A percentile compares a stretch with the other conserved stretches of the same genome.
Evolutionary conservation across 768 basidiomycete genomes (phyloP).

Genomic region (Rhodotorula taiwanensis): DNA sequence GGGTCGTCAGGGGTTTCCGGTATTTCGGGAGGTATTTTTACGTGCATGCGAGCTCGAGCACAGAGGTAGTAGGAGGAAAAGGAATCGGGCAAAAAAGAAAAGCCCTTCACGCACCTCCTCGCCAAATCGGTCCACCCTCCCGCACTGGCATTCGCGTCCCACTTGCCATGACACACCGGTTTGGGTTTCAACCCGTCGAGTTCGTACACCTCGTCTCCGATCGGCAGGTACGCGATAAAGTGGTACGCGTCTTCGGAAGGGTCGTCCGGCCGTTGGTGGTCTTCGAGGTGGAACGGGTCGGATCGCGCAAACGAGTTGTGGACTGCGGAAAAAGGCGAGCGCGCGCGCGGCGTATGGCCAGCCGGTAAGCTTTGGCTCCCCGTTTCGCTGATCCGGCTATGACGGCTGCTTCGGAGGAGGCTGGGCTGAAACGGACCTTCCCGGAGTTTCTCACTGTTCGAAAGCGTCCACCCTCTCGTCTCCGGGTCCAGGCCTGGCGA

Average conservation of each 20-base stretch:
- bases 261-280: constrained; percentile 52
- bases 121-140: constrained; percentile 73
- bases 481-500: constrained; percentile 79
- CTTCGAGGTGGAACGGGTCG: constrained; percentile 76
- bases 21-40: too few relatives aligned
- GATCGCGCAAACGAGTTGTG: constrained; percentile 93
- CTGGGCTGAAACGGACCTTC: constrained; percentile 44
- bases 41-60: too few relatives aligned
- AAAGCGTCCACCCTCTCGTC: constrained; percentile 45
- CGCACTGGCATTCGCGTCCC: constrained; percentile 58
- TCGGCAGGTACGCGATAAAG: constrained; percentile 87
- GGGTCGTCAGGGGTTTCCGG: too few relatives aligned
- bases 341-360: too few relatives aligned
- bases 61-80: background rate
- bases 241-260: constrained; percentile 81
- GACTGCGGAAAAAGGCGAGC: constrained; percentile 50
- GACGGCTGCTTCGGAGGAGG: too few relatives aligned
- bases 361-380: too few relatives aligned
- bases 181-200: constrained; percentile 78
- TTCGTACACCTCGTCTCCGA: constrained; percentile 68
- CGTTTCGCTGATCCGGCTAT: too few relatives aligned
- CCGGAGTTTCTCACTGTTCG: constrained; percentile 45
- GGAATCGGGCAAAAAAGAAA: background rate
- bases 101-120: constrained; percentile 49
- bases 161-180: constrained; percentile 74